phyloP scores from a whole-genome alignment of 139 green algal genomes.

The Coelastrella sp. region DNA sequence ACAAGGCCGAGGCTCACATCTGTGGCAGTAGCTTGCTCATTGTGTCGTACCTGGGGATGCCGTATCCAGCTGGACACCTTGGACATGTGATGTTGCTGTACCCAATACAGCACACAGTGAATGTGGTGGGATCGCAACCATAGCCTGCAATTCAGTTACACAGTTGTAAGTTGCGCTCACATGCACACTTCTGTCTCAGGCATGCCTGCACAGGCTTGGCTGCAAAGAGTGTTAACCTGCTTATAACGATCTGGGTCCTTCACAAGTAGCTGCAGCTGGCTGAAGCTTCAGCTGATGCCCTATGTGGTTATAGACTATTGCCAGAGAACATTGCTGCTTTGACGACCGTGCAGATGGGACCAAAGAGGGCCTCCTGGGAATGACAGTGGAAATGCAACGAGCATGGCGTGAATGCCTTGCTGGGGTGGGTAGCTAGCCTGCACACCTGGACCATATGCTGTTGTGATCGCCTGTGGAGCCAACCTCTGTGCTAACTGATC shows the following conservation, averaged over 20 bases:
- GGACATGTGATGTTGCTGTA: constrained; percentile 42
- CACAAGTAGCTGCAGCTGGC: not conserved
- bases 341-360: too few species aligned
- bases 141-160: constrained; percentile 22
- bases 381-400: not conserved
- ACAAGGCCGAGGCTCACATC: not conserved
- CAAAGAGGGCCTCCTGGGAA: not conserved
- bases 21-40: not conserved
- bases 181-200: not conserved
- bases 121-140: constrained; percentile 11
- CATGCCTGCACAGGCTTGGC: not conserved
- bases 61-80: constrained; percentile 19
- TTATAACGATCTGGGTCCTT: not conserved
- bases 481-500: constrained; percentile 30
- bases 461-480: not conserved
- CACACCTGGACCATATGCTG: constrained; percentile 31
- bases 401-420: too few species aligned
- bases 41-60: constrained; percentile 29
- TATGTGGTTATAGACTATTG: too few species aligned
- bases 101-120: constrained; percentile 24
- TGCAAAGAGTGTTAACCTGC: too few species aligned
- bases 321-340: too few species aligned
- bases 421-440: not conserved
- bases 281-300: too few species aligned
- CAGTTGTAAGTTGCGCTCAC: not conserved